These are phyloP conservation scores for Krasilnikovozyma curviuscula DNA, from an alignment of 768 basidiomycete species.

Conservation along the genomic window DNA sequence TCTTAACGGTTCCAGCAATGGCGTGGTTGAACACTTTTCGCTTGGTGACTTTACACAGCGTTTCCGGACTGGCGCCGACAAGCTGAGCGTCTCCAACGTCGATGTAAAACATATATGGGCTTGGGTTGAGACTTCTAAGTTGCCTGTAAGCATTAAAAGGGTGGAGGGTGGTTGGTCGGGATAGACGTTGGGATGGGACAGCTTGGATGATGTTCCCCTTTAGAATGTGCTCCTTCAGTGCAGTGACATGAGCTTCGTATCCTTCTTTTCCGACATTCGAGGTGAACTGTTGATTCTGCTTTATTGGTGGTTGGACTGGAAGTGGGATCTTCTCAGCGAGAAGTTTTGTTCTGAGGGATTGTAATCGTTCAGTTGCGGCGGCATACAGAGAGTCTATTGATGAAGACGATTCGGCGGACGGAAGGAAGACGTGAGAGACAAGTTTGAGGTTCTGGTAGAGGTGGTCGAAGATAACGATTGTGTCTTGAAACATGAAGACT, in stretches of 20 bases:
- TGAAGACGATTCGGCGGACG: constrained; percentile 21
- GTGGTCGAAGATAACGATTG: constrained; percentile 89
- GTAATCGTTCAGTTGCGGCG: constrained; percentile 62
- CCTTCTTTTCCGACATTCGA: constrained; percentile 89
- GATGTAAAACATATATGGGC: constrained; percentile 97
- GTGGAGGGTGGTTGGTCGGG: constrained; percentile 67
- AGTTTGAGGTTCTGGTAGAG: constrained; percentile 86
- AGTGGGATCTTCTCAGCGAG: constrained; percentile 31
- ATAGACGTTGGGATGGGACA: constrained; percentile 79
- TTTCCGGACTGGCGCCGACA: constrained; percentile 96
- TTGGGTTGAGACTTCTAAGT: constrained; percentile 83
- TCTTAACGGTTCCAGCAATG: constrained; percentile 80
- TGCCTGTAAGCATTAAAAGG: constrained; percentile 96
- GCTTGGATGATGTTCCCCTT: constrained; percentile 98
- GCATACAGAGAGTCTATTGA: constrained; percentile 62
- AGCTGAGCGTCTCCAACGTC: constrained; percentile 84
- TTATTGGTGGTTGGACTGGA: constrained; percentile 32
- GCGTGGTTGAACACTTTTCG: constrained; percentile 93
- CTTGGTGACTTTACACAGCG: constrained; percentile 79
- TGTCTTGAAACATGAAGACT: constrained; percentile 90
- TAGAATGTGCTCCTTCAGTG: constrained; percentile 79
- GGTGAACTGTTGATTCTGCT: constrained; percentile 35
- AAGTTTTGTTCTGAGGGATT: constrained; percentile 55
- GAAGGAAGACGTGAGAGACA: constrained; percentile 83
- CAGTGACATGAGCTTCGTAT: constrained; percentile 77